Conservation (phyloP, 2,329 filamentous ascomycete genomes). For the Microsporum ferrugineum region DNA sequence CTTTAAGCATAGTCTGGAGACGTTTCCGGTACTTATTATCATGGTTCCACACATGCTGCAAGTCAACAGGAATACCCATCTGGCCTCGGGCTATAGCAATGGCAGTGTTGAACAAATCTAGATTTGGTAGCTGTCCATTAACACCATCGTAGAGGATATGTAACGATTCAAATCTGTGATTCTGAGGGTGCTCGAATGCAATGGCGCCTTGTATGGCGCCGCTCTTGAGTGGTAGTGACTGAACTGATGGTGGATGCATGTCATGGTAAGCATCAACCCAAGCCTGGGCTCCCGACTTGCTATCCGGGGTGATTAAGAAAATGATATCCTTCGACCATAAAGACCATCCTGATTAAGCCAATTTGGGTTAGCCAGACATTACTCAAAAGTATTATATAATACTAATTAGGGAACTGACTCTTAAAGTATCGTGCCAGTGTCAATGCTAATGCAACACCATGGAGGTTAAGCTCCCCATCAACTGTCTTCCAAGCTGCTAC, state of each 20-base stretch:
- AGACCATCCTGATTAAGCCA: conserved; percentile 57
- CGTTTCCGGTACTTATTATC: conserved; percentile 67
- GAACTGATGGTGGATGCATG: conserved; percentile 60
- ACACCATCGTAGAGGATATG: conserved; percentile 91
- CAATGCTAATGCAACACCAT: conserved; percentile 74
- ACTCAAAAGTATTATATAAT: not conserved
- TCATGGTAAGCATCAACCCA: conserved; percentile 98
- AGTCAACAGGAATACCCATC: conserved; percentile 72
- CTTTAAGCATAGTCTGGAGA: conserved; percentile 75
- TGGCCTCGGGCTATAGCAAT: conserved; percentile 78
- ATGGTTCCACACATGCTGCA: conserved; percentile 78
- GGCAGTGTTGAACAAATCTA: conserved; percentile 91
- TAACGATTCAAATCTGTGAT: conserved; percentile 71
- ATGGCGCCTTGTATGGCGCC: conserved; percentile 86
- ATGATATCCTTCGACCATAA: conserved; percentile 99
- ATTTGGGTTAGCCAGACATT: not conserved
- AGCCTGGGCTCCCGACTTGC: conserved; percentile 78
- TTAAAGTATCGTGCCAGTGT: conserved; percentile 92
- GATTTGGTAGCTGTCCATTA: conserved; percentile 88
- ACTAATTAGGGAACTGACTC: conserved; percentile 36
- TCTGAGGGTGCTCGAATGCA: conserved; percentile 84
- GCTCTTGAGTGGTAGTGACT: conserved; percentile 74
- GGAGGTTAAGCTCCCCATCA: conserved; percentile 65
- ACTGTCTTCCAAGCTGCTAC: conserved; percentile 82
- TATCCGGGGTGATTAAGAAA: conserved; percentile 78